Evolutionary conservation across 495 filamentous ascomycete genomes (phyloP).

Genomic region (Penicillium odoratum): DNA sequence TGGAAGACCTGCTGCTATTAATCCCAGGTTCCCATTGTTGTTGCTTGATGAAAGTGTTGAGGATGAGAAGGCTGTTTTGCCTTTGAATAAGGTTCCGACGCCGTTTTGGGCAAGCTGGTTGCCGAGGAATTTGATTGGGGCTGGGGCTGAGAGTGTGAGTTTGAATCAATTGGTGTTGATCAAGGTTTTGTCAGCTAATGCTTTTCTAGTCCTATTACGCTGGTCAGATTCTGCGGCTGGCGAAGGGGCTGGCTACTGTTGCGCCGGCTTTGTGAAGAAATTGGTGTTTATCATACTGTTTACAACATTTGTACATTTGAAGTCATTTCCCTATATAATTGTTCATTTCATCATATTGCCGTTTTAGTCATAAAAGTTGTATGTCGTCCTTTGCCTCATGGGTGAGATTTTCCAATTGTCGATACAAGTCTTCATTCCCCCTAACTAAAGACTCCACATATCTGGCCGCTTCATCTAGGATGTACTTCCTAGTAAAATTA

Average conservation of each 20-base stretch:
- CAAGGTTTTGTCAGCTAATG: not conserved
- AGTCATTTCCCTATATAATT: not conserved
- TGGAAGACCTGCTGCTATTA: constrained; percentile 51
- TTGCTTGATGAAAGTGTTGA: constrained; percentile 53
- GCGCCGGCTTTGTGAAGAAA: constrained; percentile 21
- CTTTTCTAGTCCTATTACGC: constrained; percentile 38
- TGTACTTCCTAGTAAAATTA: constrained; percentile 26
- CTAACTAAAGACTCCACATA: constrained; percentile 15
- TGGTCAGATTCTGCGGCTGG: constrained; percentile 40
- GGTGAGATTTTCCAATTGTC: constrained; percentile 12
- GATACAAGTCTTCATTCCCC: constrained; percentile 17
- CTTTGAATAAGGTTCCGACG: constrained; percentile 34
- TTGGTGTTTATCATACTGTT: not conserved
- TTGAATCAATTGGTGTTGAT: not conserved
- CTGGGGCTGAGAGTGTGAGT: constrained; percentile 46
- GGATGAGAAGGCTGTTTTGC: constrained; percentile 49
- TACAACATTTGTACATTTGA: not conserved
- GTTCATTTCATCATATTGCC: not conserved
- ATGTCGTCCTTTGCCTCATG: constrained; percentile 6
- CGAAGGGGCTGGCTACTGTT: constrained; percentile 34
- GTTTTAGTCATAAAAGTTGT: not conserved
- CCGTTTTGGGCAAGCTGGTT: constrained; percentile 35
- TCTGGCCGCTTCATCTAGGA: constrained; percentile 20
- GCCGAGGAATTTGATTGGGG: constrained; percentile 41
- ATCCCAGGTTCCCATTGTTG: constrained; percentile 49